phyloP scores from a whole-genome alignment of 495 filamentous ascomycete genomes.

The Penicillium simplicissimum region DNA sequence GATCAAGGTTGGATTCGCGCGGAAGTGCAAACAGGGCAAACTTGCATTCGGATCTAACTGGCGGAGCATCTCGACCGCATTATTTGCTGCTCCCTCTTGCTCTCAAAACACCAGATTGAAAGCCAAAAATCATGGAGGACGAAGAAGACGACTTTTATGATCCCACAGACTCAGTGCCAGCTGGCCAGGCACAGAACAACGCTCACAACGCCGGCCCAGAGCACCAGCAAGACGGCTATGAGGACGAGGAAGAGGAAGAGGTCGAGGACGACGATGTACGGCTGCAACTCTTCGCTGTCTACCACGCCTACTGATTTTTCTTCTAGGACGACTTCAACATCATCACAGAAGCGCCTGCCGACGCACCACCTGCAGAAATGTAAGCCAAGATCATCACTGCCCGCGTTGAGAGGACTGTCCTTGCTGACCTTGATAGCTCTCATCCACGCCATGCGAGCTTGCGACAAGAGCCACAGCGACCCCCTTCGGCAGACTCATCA shows the following conservation, averaged over 20 bases:
- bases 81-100: conserved; percentile 18
- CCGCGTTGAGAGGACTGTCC: conserved; percentile 11
- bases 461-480: conserved; percentile 66
- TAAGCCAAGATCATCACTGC: conserved; percentile 24
- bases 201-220: conserved; percentile 23
- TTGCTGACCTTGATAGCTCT: conserved; percentile 28
- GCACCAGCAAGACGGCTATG: conserved; percentile 54
- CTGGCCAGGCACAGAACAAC: conserved; percentile 29
- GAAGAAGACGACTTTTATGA: conserved; percentile 59
- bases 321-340: conserved; percentile 82
- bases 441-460: conserved; percentile 48
- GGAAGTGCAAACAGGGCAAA: conserved; percentile 41
- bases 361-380: conserved; percentile 67
- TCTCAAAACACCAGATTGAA: conserved; percentile 11
- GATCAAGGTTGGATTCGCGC: neutral
- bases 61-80: conserved; percentile 20
- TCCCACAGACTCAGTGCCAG: conserved; percentile 45
- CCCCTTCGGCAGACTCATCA: conserved; percentile 53
- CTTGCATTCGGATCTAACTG: conserved; percentile 27
- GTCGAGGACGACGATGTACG: conserved; percentile 62
- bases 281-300: conserved; percentile 22
- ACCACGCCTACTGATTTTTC: conserved; percentile 4
- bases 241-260: conserved; percentile 71
- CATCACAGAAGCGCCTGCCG: conserved; percentile 82
- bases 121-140: conserved; percentile 44